Evolutionary conservation across 2,329 filamentous ascomycete species (phyloP).

Genomic region (Penicillium sp.): DNA sequence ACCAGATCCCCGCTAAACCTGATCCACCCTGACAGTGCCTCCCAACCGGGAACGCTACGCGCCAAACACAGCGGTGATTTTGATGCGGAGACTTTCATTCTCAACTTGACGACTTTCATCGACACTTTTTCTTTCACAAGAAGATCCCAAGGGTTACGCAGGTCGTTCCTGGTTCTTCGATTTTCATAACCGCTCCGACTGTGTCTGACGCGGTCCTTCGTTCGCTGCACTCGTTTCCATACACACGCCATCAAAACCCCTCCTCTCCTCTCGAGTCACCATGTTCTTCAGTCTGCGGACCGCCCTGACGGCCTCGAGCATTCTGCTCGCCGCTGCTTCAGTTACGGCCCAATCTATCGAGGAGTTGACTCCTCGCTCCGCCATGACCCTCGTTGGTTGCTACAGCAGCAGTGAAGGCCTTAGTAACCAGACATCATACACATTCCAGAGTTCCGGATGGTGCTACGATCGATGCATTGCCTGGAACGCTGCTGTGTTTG

Average conservation of each 20-base stretch:
- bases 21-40: not conserved
- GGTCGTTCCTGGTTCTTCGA: slow-evolving; percentile 45
- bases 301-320: slow-evolving; percentile 33
- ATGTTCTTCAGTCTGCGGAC: slow-evolving; percentile 38
- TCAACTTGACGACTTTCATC: slow-evolving; percentile 13
- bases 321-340: slow-evolving; percentile 35
- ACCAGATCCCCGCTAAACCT: not conserved
- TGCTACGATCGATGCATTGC: slow-evolving; percentile 60
- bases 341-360: slow-evolving; percentile 31
- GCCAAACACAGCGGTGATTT: not conserved
- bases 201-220: slow-evolving; percentile 31
- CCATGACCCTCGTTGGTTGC: slow-evolving; percentile 55
- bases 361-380: slow-evolving; percentile 20
- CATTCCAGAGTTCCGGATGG: slow-evolving; percentile 61
- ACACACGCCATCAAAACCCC: slow-evolving; percentile 4
- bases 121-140: slow-evolving; percentile 14
- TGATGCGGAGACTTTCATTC: not conserved
- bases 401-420: slow-evolving; percentile 57
- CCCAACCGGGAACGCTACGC: slow-evolving; percentile 6
- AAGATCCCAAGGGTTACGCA: slow-evolving; percentile 44
- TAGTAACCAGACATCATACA: slow-evolving; percentile 55
- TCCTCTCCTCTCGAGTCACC: slow-evolving; percentile 27
- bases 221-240: slow-evolving; percentile 12
- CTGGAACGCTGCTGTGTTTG: slow-evolving; percentile 64
- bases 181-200: slow-evolving; percentile 21